phyloP scores from a whole-genome alignment of 805 yeast species.

The Myxozyma udenii region DNA sequence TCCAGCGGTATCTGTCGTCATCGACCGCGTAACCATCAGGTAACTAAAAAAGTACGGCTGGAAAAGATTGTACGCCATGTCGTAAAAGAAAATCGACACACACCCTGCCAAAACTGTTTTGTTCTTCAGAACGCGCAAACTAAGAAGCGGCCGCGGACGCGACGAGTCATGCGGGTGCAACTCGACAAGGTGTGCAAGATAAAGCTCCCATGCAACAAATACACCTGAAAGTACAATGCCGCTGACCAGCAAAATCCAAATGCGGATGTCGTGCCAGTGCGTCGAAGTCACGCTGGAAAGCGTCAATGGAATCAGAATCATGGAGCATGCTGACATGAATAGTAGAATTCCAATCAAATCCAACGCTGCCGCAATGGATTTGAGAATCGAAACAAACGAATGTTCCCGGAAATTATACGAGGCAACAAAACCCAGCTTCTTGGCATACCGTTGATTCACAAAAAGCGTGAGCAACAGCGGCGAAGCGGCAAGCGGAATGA shows the following conservation, averaged over 20 bases:
- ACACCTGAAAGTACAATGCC: constrained; percentile 55
- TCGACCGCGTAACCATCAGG: constrained; percentile 50
- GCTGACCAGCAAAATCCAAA: constrained; percentile 57
- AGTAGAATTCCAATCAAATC: constrained; percentile 58
- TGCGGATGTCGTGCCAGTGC: constrained; percentile 52
- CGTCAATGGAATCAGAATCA: constrained; percentile 63
- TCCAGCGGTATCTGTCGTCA: constrained; percentile 55
- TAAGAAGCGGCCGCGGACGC: constrained; percentile 50
- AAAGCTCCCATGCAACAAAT: constrained; percentile 52
- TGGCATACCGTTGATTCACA: constrained; percentile 27
- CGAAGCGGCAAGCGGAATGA: constrained; percentile 42
- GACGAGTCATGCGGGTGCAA: constrained; percentile 9
- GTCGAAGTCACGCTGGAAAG: constrained; percentile 55
- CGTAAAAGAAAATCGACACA: constrained; percentile 51
- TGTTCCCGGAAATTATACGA: constrained; percentile 14
- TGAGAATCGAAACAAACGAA: neutral
- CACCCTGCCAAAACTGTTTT: constrained; percentile 68
- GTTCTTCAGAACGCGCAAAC: constrained; percentile 53
- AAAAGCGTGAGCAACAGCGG: constrained; percentile 31
- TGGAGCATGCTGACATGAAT: constrained; percentile 52
- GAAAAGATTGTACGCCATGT: constrained; percentile 60
- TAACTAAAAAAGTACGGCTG: constrained; percentile 62
- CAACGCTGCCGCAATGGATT: constrained; percentile 43
- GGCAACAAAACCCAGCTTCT: constrained; percentile 20
- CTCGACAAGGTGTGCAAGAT: constrained; percentile 41